Base-by-base conservation (phyloP, 345 rosid species). In the Clarkia xantiana region DNA sequence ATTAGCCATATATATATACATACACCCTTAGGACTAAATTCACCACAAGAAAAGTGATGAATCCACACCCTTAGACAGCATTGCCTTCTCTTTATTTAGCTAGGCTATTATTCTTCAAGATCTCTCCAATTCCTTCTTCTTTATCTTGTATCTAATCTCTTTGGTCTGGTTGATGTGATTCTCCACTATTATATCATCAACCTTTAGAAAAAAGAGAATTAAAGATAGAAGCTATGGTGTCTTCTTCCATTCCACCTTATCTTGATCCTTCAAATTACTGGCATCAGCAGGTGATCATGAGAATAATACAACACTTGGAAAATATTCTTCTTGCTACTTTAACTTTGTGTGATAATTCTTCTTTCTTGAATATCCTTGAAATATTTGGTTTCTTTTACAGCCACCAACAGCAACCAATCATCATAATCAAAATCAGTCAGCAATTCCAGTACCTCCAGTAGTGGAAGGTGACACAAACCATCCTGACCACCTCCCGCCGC, bases 211-310 rank as follows among this genome's bases (percentile, higher is more conserved):
- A 59, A 41, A 46, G 52, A 45, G 53, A 29, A 29, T 29, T 29
- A 52, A 43, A 43, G 54, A 51, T n/a, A 3, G 23, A 42, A 44
- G 38, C 71, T 61, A 91, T 91, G 98, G 93, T 74, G 76, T 91
- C 77, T 58, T 60, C 96, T 44, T 81, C 98, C 59, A 70, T 86
- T 56, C 90, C 94, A 70, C 73, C 93, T 73, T 86, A 91, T 76
- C 93, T 84, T 75, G 98, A 86, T 84, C 95, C 89, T 52, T 63
- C 85, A 77, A 86, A 86, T n/a, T n/a, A n/a, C 84, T 91, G 96
- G 96, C 96, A 81, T 29, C 36, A 29, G 53, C 94, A 80, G 66
- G 95, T 85, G 75, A 59, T n/a, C 11, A 13, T 12, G 14, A 57
- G 38, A 23, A n/a, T 53, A 7, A 14, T 6, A 23, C 45, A 14